Base-by-base conservation (phyloP, 2,329 filamentous ascomycete genomes). In the Rutstroemia sp. region DNA sequence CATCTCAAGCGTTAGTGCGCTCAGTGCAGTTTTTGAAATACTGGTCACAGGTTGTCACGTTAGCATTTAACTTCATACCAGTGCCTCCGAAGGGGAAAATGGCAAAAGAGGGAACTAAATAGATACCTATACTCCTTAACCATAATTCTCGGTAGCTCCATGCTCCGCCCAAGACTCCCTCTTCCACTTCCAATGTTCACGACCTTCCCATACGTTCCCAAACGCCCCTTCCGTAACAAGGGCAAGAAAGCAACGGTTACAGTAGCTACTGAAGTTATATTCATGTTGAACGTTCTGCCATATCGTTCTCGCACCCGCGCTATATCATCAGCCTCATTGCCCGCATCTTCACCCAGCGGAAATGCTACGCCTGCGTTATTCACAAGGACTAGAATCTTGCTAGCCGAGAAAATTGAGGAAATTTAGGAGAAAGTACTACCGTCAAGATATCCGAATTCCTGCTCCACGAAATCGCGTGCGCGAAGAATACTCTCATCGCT, bases 261-360 rank as follows among this genome's bases (percentile, higher is more conserved):
- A 45, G 71, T 68, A 5, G 68, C 74, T 19, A 76, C 68, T 0
- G 74, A 76, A 2, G 71, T 73, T 58, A 78, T 69, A 64, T 78
- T 76, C 41, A 60, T 57, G 59, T 64, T 69, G 64, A 69, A 68
- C 3, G 64, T 65, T 27, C 68, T 62, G 3, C 17, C 46, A 17
- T 45, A 53, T 14, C 38, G 16, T 16, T 44, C 25, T 58, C 73
- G 70, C 17, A 73, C 62, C 9, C 68, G 65, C 2, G 5, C 16
- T 3, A 51, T 17, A 30, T 25, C 46, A 23, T 10, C 10, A 21
- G 16, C 9, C 3, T 47, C n/a, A 10, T 17, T n/a, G 16, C 17
- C 17, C 7, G 45, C n/a, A 12, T 9, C 19, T 27, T 47, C 14
- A 14, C 30, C 30, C 8, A 10, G 30, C 30, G 30, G 30, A 10